These are phyloP conservation scores for Termitomyces sp. DNA, from an alignment of 768 basidiomycete genomes.

Conservation along the genomic window DNA sequence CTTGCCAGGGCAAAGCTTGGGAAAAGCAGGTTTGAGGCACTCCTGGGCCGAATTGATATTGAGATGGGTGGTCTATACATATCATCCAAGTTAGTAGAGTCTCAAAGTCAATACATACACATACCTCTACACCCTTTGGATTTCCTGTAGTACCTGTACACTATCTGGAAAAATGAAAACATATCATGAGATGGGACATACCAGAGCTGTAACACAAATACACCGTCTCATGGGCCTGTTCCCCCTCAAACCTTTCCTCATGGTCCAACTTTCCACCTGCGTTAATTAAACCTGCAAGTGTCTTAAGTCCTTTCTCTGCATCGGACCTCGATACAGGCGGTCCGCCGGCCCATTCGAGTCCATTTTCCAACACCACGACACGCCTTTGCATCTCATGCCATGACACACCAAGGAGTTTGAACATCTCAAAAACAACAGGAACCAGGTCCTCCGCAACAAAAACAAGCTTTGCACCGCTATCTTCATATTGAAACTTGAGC, in stretches of 20 bases:
- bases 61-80: conserved; percentile 52
- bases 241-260: no score
- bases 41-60: conserved; percentile 60
- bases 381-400: conserved; percentile 43
- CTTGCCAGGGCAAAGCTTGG: conserved; percentile 26
- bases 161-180: conserved; percentile 4
- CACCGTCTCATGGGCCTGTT: no score
- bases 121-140: conserved; percentile 63
- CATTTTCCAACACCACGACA: conserved; percentile 50
- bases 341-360: conserved; percentile 42
- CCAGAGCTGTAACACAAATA: conserved; percentile 13
- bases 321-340: conserved; percentile 18
- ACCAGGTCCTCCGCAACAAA: conserved; percentile 63
- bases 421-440: conserved; percentile 49
- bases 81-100: background rate
- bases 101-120: background rate
- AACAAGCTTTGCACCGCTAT: conserved; percentile 60
- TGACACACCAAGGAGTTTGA: conserved; percentile 43
- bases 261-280: conserved; percentile 6
- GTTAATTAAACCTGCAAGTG: conserved; percentile 21
- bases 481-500: conserved; percentile 63
- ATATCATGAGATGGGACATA: conserved; percentile 1
- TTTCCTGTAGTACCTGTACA: conserved; percentile 67
- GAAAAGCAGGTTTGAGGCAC: conserved; percentile 43
- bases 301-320: conserved; percentile 3